phyloP scores from a whole-genome alignment of 78 protist species.

The Cyanophora paradoxa region DNA sequence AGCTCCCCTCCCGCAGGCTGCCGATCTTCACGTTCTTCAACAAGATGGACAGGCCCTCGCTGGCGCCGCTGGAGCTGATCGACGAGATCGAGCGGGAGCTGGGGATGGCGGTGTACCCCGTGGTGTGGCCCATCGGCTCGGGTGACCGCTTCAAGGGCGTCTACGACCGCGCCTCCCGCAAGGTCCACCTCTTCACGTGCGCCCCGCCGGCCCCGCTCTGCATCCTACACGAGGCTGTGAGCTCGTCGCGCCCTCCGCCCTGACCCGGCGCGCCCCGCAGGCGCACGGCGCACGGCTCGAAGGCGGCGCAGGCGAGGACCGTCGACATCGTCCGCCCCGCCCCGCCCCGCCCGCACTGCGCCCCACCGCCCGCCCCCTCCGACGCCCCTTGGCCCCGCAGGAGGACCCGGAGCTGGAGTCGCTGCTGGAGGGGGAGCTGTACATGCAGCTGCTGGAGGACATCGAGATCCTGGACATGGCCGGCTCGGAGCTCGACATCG shows the following conservation, averaged over 20 bases:
- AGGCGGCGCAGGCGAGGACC: background rate
- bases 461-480: constrained; percentile 14
- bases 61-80: constrained; percentile 22
- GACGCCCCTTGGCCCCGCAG: background rate
- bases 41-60: constrained; percentile 38
- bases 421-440: constrained; percentile 6
- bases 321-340: no score
- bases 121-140: constrained; percentile 41
- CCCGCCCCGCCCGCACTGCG: no score
- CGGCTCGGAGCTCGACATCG: constrained; percentile 2
- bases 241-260: no score
- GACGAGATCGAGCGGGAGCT: constrained; percentile 18
- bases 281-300: constrained; percentile 8
- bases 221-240: no score
- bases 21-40: constrained; percentile 36
- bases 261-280: no score
- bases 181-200: constrained; percentile 9
- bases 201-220: no score
- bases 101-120: background rate
- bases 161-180: background rate
- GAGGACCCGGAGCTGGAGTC: background rate
- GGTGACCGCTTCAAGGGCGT: constrained; percentile 35
- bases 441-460: constrained; percentile 13
- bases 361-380: no score
- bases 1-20: background rate